These are phyloP conservation scores for Ambrosia hybrid DNA, from an alignment of 140 eudicot species.

Conservation along the genomic window DNA sequence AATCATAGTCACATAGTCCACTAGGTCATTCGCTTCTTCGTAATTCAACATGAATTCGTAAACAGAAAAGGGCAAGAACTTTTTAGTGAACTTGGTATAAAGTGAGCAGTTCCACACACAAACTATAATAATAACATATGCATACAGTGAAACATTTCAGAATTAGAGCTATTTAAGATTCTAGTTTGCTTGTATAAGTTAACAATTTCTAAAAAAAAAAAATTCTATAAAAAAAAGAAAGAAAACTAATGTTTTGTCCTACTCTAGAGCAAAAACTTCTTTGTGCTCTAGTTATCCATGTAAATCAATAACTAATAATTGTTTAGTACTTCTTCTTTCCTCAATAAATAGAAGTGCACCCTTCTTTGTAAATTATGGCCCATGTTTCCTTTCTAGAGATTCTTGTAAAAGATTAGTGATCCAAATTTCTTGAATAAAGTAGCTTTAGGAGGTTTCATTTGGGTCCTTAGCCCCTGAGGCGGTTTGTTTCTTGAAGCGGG, in stretches of 20 bases:
- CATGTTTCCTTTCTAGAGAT: not conserved
- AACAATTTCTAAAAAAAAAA: not conserved
- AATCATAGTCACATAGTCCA: too few relatives aligned
- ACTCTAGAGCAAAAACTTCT: not conserved
- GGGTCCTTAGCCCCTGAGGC: too few relatives aligned
- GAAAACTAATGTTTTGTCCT: conserved; percentile 19
- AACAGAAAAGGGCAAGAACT: not conserved
- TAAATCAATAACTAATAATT: conserved; percentile 5
- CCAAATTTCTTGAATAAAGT: too few relatives aligned
- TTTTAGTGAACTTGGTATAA: not conserved
- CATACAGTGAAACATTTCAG: not conserved
- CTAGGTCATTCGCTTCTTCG: too few relatives aligned
- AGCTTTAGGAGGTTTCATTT: not conserved
- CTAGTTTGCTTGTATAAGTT: conserved; percentile 16
- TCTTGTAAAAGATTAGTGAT: not conserved
- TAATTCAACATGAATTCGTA: not conserved
- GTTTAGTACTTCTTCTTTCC: not conserved
- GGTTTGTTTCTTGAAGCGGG: too few relatives aligned
- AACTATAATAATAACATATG: conserved; percentile 4
- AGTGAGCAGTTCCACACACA: not conserved
- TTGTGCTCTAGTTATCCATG: conserved; percentile 18
- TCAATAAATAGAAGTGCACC: not conserved
- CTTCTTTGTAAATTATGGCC: not conserved
- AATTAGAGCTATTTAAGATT: not conserved
- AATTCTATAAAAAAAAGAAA: too few relatives aligned